A percentile compares a stretch with the other conserved stretches of the same genome.
phyloP scores from a whole-genome alignment of 495 filamentous ascomycete species.

The Podospora sp. region DNA sequence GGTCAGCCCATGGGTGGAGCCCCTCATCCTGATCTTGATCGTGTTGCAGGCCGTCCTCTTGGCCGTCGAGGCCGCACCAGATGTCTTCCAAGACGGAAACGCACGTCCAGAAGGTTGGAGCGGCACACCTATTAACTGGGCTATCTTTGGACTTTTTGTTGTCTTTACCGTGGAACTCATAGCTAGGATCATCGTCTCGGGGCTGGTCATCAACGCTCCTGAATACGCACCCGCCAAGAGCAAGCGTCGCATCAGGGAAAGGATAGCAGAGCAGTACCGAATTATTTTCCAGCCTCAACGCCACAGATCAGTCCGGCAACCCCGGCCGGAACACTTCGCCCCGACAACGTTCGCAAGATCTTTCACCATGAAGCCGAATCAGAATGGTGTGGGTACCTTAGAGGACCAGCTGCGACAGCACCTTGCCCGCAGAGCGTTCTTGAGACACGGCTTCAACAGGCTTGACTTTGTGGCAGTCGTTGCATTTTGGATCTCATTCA shows the following conservation, averaged over 20 bases:
- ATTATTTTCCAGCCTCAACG: constrained; percentile 78
- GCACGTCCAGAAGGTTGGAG: constrained; percentile 62
- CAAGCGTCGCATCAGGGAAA: constrained; percentile 68
- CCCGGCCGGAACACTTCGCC: constrained; percentile 41
- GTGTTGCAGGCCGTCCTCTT: constrained; percentile 84
- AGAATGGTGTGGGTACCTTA: constrained; percentile 53
- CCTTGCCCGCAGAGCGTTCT: constrained; percentile 86
- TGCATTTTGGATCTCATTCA: constrained; percentile 91
- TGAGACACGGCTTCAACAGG: constrained; percentile 93
- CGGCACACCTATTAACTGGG: constrained; percentile 68
- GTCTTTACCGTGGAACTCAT: constrained; percentile 88
- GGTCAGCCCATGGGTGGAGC: constrained; percentile 86
- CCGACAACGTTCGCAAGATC: constrained; percentile 78
- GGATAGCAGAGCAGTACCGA: constrained; percentile 72
- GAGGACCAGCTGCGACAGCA: constrained; percentile 81
- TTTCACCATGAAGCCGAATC: constrained; percentile 74
- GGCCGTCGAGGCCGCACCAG: constrained; percentile 74
- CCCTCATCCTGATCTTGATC: constrained; percentile 83
- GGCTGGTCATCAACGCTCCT: constrained; percentile 81
- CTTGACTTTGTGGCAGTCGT: constrained; percentile 95
- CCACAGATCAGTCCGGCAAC: constrained; percentile 62
- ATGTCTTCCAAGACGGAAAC: constrained; percentile 61
- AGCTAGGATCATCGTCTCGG: constrained; percentile 85
- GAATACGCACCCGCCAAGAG: constrained; percentile 83
- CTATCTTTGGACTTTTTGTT: constrained; percentile 78